Evolutionary conservation across 2,329 filamentous ascomycete genomes (phyloP).

Genomic region (Geosmithia flava): DNA sequence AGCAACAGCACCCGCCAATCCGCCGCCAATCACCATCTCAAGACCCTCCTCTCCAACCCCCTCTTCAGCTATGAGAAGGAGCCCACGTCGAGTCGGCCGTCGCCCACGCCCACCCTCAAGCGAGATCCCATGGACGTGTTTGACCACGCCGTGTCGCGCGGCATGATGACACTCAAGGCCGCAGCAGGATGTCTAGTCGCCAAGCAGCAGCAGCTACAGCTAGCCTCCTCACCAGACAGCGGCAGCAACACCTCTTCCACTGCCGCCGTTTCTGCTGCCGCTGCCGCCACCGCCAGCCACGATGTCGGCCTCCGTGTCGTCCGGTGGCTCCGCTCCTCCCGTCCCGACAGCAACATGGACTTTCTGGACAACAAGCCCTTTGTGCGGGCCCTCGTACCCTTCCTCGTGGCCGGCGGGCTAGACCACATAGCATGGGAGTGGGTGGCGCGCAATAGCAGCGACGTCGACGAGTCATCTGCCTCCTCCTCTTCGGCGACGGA

Average conservation of each 20-base stretch:
- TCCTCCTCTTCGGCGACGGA: conserved; percentile 8
- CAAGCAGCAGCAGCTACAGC: conserved; percentile 28
- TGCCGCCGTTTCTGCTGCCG: not conserved
- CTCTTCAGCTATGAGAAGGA: conserved; percentile 29
- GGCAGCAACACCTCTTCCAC: not conserved
- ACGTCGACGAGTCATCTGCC: not conserved
- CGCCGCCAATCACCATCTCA: conserved; percentile 33
- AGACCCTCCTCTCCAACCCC: conserved; percentile 43
- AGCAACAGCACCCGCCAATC: conserved; percentile 17
- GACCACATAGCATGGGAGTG: conserved; percentile 41
- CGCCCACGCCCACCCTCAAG: conserved; percentile 7
- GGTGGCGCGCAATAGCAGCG: conserved; percentile 26
- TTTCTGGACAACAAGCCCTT: conserved; percentile 30
- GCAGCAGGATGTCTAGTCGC: conserved; percentile 41
- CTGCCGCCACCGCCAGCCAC: not conserved
- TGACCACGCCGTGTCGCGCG: conserved; percentile 39
- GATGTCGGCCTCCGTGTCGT: conserved; percentile 29
- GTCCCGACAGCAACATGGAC: conserved; percentile 28
- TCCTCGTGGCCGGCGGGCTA: conserved; percentile 38
- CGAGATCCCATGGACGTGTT: conserved; percentile 42
- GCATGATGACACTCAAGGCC: conserved; percentile 40
- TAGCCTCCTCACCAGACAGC: not conserved
- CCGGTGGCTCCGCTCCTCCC: conserved; percentile 40
- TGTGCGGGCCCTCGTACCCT: conserved; percentile 28
- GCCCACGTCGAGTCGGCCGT: conserved; percentile 6